phyloP scores from a whole-genome alignment of 306 rosid species.

The Crataegus laevigata region DNA sequence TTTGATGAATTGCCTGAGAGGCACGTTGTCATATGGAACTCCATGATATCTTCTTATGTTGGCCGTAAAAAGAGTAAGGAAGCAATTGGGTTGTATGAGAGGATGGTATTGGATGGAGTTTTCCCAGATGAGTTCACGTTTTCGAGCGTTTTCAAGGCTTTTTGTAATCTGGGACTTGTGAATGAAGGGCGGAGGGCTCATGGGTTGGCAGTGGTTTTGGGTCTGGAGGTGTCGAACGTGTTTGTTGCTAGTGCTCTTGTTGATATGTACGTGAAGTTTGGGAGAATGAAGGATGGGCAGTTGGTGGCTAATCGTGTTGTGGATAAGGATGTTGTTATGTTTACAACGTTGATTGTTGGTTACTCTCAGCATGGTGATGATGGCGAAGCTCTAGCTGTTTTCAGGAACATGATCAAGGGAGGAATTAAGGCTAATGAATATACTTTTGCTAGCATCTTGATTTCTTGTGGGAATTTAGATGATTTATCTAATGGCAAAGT shows the following conservation, averaged over 20 bases:
- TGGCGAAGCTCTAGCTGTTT: conserved; percentile 42
- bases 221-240: conserved; percentile 43
- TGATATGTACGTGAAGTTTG: conserved; percentile 62
- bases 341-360: conserved; percentile 63
- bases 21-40: conserved; percentile 49
- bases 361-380: conserved; percentile 43
- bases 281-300: conserved; percentile 43
- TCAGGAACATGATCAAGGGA: conserved; percentile 33
- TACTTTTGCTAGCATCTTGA: conserved; percentile 48
- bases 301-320: conserved; percentile 43
- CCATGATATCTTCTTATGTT: conserved; percentile 42
- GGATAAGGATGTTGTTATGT: conserved; percentile 64
- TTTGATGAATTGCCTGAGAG: conserved; percentile 52
- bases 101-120: conserved; percentile 50
- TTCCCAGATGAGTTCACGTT: conserved; percentile 56
- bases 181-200: conserved; percentile 43
- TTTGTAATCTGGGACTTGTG: conserved; percentile 36
- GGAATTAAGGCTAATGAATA: conserved; percentile 55
- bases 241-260: conserved; percentile 59
- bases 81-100: conserved; percentile 35
- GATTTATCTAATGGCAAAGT: conserved; percentile 42
- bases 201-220: conserved; percentile 60
- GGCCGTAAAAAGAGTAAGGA: conserved; percentile 32
- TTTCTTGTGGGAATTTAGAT: conserved; percentile 47
- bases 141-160: conserved; percentile 54